Conservation (phyloP, 768 basidiomycete species). For the Serendipita sp. region DNA sequence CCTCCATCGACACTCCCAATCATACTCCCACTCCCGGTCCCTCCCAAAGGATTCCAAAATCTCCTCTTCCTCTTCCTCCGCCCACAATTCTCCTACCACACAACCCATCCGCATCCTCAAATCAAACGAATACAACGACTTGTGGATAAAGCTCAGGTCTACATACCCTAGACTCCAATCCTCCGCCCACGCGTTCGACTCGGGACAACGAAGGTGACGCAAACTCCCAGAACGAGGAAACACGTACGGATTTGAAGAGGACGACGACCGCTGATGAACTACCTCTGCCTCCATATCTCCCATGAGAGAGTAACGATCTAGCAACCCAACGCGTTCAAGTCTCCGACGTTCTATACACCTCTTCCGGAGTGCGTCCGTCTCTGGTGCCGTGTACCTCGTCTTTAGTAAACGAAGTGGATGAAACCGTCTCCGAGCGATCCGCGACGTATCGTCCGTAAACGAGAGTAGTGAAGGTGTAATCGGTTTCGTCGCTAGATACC, state of each 20-base stretch:
- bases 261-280: background rate
- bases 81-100: background rate
- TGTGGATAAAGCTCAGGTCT: background rate
- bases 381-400: background rate
- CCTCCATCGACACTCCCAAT: slow-evolving; percentile 1
- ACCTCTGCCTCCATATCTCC: background rate
- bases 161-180: background rate
- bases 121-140: slow-evolving; percentile 3
- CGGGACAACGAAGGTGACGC: background rate
- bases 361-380: background rate
- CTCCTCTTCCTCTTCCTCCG: background rate
- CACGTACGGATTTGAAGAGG: background rate
- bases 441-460: background rate
- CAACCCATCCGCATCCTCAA: background rate
- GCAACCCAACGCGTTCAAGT: background rate
- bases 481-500: background rate
- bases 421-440: background rate
- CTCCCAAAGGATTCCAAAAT: background rate
- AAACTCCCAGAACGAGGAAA: background rate
- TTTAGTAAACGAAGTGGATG: background rate
- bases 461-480: background rate
- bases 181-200: background rate
- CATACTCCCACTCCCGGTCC: background rate
- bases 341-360: background rate
- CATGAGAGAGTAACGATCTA: background rate